Evolutionary conservation across 352 stramenopile species (phyloP).

Genomic region (Aphanomyces cochlioides): DNA sequence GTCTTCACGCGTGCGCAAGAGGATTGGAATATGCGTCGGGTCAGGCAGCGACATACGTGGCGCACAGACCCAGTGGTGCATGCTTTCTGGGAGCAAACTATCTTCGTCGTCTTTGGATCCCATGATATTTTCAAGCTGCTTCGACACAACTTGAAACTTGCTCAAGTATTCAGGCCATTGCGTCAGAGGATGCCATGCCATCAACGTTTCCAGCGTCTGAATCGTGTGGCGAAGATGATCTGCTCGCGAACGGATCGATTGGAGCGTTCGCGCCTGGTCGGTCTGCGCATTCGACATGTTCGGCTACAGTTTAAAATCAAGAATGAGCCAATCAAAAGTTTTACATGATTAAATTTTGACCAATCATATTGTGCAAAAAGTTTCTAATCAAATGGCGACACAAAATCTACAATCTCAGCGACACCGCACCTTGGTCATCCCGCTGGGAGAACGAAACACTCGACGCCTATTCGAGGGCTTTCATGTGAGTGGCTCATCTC

Average conservation of each 20-base stretch:
- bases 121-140: conserved; percentile 83
- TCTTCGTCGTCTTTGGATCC: conserved; percentile 53
- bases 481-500: too few species aligned
- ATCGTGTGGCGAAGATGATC: conserved; percentile 80
- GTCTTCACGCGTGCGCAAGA: conserved; percentile 77
- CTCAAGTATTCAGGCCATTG: conserved; percentile 80
- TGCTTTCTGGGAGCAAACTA: conserved; percentile 57
- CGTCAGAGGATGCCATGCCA: conserved; percentile 74
- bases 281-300: conserved; percentile 18
- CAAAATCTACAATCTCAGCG: not conserved
- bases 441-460: too few species aligned
- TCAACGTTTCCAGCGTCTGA: conserved; percentile 64
- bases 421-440: too few species aligned
- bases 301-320: not conserved
- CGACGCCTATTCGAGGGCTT: too few species aligned
- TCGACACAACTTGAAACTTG: conserved; percentile 84
- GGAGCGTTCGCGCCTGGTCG: conserved; percentile 72
- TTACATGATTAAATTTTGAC: not conserved
- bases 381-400: not conserved
- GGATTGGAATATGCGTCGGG: conserved; percentile 64
- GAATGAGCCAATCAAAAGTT: not conserved
- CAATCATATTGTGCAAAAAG: not conserved
- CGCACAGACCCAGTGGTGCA: conserved; percentile 82
- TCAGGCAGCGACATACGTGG: conserved; percentile 80
- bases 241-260: conserved; percentile 72